phyloP scores from a whole-genome alignment of 139 green algal species.

The Chlorella vulgaris region DNA sequence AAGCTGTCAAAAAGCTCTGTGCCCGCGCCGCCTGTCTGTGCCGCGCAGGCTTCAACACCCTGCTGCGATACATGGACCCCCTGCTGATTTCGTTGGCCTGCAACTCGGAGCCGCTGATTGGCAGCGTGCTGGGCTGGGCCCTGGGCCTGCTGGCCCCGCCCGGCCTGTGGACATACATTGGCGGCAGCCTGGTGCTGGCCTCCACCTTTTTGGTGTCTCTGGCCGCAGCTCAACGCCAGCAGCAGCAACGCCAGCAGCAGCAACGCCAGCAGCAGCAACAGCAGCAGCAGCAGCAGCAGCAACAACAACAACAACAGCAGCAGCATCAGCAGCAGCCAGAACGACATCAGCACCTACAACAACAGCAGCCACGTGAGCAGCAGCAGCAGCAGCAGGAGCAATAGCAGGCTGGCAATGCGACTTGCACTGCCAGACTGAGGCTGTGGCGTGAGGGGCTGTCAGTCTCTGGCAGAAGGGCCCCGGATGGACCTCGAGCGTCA shows the following conservation, averaged over 20 bases:
- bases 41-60: constrained; percentile 36
- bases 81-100: constrained; percentile 72
- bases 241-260: background rate
- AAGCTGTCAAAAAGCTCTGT: too few species aligned
- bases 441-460: too few species aligned
- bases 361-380: too few species aligned
- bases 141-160: constrained; percentile 57
- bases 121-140: constrained; percentile 73
- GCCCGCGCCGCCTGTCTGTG: background rate
- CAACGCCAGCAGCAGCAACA: background rate
- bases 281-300: too few species aligned
- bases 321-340: constrained; percentile 1
- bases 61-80: constrained; percentile 61
- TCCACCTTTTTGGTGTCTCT: constrained; percentile 54
- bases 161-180: constrained; percentile 55
- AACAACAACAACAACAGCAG: too few species aligned
- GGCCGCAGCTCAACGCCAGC: constrained; percentile 25
- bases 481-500: too few species aligned
- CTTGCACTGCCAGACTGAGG: too few species aligned
- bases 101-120: constrained; percentile 82
- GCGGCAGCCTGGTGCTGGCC: constrained; percentile 60
- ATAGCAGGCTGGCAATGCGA: too few species aligned
- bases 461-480: too few species aligned
- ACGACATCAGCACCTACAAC: too few species aligned
- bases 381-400: too few species aligned